Evolutionary conservation across 2,329 filamentous ascomycete species (phyloP), one percentile per base, ranked within the genome.

Genomic region (Diplodia sapinea): DNA sequence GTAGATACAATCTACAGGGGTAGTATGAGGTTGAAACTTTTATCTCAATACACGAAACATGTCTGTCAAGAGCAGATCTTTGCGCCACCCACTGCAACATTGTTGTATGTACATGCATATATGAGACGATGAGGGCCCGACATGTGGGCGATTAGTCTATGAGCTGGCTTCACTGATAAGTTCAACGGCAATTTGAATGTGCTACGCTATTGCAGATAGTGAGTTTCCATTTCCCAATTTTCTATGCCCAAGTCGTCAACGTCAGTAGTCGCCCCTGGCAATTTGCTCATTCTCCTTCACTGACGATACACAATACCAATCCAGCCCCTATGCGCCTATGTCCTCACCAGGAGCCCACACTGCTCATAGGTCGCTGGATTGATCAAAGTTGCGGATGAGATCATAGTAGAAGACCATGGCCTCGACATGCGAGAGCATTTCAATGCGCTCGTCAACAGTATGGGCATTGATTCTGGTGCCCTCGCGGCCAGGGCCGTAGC

Each of bases 371-470:
- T 43, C 47, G 15, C 17, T 38, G 11, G 66, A 50, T 7, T 62
- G 33, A 38, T 67, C 66, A 33, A 67, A 67, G 40, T 67, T 67
- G 23, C 66, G 66, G 23, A 67, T 67, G 15, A 67, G 50, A 36
- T 67, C 66, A 31, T 67, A 67, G 38, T 67, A 67, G 38, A 68
- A 66, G 70, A 65, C 81, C 82, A 69, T 82, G 81, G 31, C 79
- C 69, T 82, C 80, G 50, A 82, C 66, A 72, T 83, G 81, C 20
- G 79, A 79, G 69, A 75, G 73, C 57, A 82, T 76, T 17, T 74
- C 75, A 36, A 85, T 74, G 29, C 76, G 79, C 75, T 86, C 84
- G 71, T 86, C 82, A 1, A 85, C 81, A 0, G 83, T 85, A 71
- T 85, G 83, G 8, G 82, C 82, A 65, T 83, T 83, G 9, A 80